Evolutionary conservation across 805 yeast genomes (phyloP).

Genomic region (Cyberlindnera subsufficiens): DNA sequence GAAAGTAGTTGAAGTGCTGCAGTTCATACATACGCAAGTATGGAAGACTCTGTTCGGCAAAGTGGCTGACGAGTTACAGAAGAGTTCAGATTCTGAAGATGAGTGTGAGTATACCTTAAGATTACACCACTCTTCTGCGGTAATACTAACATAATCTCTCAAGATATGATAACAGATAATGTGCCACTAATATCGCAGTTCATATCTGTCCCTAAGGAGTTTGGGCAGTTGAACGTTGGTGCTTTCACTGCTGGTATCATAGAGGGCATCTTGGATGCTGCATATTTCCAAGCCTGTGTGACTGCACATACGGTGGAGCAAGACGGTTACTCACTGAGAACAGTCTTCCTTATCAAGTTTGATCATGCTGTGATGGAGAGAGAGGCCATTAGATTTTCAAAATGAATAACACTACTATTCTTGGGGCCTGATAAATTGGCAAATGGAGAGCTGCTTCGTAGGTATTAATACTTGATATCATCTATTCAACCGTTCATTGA

Average conservation of each 20-base stretch:
- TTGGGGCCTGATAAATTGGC: not conserved
- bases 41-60: constrained; percentile 75
- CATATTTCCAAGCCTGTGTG: constrained; percentile 68
- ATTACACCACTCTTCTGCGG: too few species aligned
- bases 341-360: constrained; percentile 73
- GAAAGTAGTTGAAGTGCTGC: constrained; percentile 59
- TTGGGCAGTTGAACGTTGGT: constrained; percentile 69
- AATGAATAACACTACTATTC: constrained; percentile 1
- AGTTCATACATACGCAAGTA: constrained; percentile 63
- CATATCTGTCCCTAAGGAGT: constrained; percentile 74
- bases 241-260: constrained; percentile 83
- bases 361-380: constrained; percentile 51
- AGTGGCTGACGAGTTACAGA: constrained; percentile 69
- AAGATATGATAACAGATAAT: constrained; percentile 53
- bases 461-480: too few species aligned
- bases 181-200: constrained; percentile 65
- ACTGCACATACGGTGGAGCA: constrained; percentile 76
- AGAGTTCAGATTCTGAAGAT: constrained; percentile 59
- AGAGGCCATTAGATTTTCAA: constrained; percentile 40
- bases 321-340: constrained; percentile 52
- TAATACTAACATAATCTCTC: constrained; percentile 1
- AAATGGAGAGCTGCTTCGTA: not conserved
- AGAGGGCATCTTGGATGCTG: constrained; percentile 73
- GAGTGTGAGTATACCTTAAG: constrained; percentile 30
- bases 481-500: too few species aligned